Base-by-base conservation (phyloP, 441 rosid species). In the Gossypium lobatum region DNA sequence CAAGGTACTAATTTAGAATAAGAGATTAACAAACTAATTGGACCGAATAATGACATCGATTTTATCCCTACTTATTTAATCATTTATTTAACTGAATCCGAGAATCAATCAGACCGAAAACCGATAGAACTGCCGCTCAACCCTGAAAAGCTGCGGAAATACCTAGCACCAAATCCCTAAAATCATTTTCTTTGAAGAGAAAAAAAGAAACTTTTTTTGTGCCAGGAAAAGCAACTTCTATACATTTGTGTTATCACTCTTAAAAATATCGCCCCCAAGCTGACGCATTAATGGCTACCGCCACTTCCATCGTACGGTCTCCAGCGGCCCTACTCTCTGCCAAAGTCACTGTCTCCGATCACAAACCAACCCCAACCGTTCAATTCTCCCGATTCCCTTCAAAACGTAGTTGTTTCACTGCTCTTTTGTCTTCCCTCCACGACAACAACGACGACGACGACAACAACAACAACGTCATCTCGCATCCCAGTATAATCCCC, bases 401-500 rank as follows among this genome's bases (percentile, higher is more conserved):
- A 6, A 78, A 73, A 4, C 84, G 82, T 5, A 73, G 72, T 66
- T 75, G 78, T 66, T 2, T 18, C 37, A 4, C 70, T 55, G 64
- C 80, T 2, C 72, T 74, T 3, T 67, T 50, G 71, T 78, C 86
- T 34, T 79, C 88, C 3, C 23, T 72, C 16, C 74, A 16, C 61
- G 80, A 78, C 61, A 78, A 72, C 17, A 76, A 70, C 55, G 71
- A 46, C 28, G 39, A 67, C 57, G 61, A 45, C 37, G 65, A 31
- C 3, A 72, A 65, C 0, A 81, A 71, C 25, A 16, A 71, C 6
- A 80, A 62, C 48, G 81, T 85, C 34, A 53, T 86, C 57, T 83
- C 76, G 67, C 90, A 87, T 71, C 96, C 97, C 3, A 87, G 98
- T 91, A 88, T 10, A 37, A 11, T 16, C 46, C 4, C 31, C 8